These are phyloP conservation scores for Cladosporium sp. DNA, from an alignment of 2,329 filamentous ascomycete genomes.

Conservation along the genomic window DNA sequence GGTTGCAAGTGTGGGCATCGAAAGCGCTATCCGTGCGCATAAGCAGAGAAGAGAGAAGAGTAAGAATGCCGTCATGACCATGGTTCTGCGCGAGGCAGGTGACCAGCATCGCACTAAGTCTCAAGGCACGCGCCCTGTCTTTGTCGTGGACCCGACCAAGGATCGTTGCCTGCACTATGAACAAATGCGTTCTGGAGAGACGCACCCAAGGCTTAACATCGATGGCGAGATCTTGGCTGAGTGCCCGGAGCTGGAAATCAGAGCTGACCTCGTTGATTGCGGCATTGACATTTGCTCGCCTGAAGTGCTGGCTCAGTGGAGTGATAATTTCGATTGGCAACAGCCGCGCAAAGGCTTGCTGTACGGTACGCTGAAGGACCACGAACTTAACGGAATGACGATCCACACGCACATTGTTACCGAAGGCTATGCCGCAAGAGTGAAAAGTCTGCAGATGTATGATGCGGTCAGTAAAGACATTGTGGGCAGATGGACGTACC, in stretches of 20 bases:
- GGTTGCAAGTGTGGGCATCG: slow-evolving; percentile 84
- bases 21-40: slow-evolving; percentile 71
- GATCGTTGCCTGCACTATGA: slow-evolving; percentile 90
- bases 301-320: slow-evolving; percentile 91
- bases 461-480: slow-evolving; percentile 84
- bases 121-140: slow-evolving; percentile 71
- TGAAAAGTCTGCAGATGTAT: slow-evolving; percentile 82
- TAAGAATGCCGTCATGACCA: slow-evolving; percentile 97
- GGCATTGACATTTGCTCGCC: slow-evolving; percentile 97
- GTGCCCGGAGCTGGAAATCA: slow-evolving; percentile 72
- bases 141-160: slow-evolving; percentile 76
- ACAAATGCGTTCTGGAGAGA: slow-evolving; percentile 70
- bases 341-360: slow-evolving; percentile 83
- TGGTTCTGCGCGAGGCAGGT: slow-evolving; percentile 78
- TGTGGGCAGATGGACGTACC: slow-evolving; percentile 82
- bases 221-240: slow-evolving; percentile 74
- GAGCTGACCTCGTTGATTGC: slow-evolving; percentile 85
- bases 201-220: slow-evolving; percentile 59
- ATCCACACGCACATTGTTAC: slow-evolving; percentile 84
- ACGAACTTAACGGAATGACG: slow-evolving; percentile 95
- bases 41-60: slow-evolving; percentile 74
- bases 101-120: slow-evolving; percentile 71
- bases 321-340: slow-evolving; percentile 96
- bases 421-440: slow-evolving; percentile 80
- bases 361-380: slow-evolving; percentile 90